These are phyloP conservation scores for Ceratocystis diversiconidia DNA, from an alignment of 2,329 filamentous ascomycete species.

Conservation along the genomic window DNA sequence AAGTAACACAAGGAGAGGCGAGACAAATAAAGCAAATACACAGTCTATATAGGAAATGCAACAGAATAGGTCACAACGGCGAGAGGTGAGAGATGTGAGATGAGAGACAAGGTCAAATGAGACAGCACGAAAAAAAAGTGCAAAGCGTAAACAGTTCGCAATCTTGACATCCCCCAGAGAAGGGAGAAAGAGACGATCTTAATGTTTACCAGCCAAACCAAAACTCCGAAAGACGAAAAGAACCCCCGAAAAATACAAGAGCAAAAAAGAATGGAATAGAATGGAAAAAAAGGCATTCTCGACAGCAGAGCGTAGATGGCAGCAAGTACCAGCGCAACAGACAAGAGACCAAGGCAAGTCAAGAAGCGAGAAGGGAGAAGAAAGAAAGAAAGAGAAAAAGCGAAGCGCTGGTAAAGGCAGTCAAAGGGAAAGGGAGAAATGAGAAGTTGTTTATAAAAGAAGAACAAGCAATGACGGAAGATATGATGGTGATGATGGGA, in stretches of 20 bases:
- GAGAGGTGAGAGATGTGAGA: too few relatives aligned
- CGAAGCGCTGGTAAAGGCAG: constrained; percentile 1
- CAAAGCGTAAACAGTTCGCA: constrained; percentile 3
- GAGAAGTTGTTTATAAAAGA: background rate
- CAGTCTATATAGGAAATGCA: background rate
- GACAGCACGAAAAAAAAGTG: too few relatives aligned
- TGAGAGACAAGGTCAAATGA: too few relatives aligned
- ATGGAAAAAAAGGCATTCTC: background rate
- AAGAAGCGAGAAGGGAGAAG: constrained; percentile 15
- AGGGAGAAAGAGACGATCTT: background rate
- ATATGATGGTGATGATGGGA: background rate
- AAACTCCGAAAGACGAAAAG: constrained; percentile 4
- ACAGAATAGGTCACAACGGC: too few relatives aligned
- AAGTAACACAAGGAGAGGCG: background rate
- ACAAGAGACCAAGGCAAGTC: background rate
- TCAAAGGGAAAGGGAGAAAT: background rate
- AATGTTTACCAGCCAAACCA: constrained; percentile 14
- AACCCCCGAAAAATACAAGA: background rate
- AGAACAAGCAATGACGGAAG: background rate
- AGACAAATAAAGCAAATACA: background rate
- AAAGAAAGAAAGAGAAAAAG: constrained; percentile 12
- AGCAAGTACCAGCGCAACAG: background rate
- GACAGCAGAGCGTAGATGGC: background rate
- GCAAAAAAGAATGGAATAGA: background rate
- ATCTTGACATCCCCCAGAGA: constrained; percentile 5